Conservation (phyloP, 768 basidiomycete genomes). For the Kwoniella sp. region DNA sequence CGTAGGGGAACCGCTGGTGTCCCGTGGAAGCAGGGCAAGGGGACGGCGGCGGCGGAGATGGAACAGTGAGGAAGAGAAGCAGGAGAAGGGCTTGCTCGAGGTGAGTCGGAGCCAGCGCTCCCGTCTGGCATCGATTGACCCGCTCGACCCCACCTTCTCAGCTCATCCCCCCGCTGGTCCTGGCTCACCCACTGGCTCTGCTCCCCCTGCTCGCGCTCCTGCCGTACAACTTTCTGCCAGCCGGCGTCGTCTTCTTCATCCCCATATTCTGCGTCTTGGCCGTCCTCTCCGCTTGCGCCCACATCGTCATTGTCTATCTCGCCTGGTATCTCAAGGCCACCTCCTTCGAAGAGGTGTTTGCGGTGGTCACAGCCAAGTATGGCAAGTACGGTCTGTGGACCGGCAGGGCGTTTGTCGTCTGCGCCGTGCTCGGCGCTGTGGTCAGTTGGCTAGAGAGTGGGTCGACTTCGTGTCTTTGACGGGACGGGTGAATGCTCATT, state of each 20-base stretch:
- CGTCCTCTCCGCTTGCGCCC: conserved; percentile 41
- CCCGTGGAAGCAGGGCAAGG: conserved; percentile 1
- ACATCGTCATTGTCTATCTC: conserved; percentile 48
- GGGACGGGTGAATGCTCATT: too few species aligned
- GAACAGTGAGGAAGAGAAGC: conserved; percentile 27
- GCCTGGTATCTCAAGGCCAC: conserved; percentile 49
- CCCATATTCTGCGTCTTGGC: conserved; percentile 42
- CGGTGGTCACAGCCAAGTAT: conserved; percentile 29
- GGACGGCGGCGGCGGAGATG: conserved; percentile 15
- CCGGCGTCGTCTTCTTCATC: conserved; percentile 45
- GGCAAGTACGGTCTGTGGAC: conserved; percentile 35
- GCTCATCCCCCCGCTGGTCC: conserved; percentile 44
- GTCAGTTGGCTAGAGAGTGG: conserved; percentile 45
- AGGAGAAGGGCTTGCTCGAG: conserved; percentile 31
- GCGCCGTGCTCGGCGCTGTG: conserved; percentile 31
- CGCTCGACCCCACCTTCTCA: not conserved
- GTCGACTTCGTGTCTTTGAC: conserved; percentile 10
- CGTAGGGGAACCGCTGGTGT: conserved; percentile 18
- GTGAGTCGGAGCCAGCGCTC: conserved; percentile 16
- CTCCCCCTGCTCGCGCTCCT: conserved; percentile 42
- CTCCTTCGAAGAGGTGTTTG: conserved; percentile 45
- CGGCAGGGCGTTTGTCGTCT: conserved; percentile 31
- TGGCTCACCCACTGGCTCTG: conserved; percentile 45
- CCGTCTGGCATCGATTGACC: not conserved
- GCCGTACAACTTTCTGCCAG: conserved; percentile 47